phyloP scores from a whole-genome alignment of 495 filamentous ascomycete species.

The Lichina pygmaea region DNA sequence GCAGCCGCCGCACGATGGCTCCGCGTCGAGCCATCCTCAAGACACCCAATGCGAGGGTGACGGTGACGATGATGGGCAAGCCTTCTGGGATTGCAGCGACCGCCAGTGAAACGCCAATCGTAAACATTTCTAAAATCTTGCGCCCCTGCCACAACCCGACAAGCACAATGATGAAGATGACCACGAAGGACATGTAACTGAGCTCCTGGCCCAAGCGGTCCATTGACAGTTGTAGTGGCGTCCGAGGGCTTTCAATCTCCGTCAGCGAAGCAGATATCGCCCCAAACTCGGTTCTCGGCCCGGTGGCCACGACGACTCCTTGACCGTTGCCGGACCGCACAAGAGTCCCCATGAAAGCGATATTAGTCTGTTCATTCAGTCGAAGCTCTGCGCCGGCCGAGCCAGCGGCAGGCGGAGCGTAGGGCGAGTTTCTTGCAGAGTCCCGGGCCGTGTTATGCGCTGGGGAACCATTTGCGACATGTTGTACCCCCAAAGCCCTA shows the following conservation, averaged over 20 bases:
- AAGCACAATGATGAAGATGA: constrained; percentile 78
- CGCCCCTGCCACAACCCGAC: constrained; percentile 75
- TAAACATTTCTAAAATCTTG: constrained; percentile 81
- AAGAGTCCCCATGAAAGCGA: constrained; percentile 95
- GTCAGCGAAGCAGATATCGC: constrained; percentile 77
- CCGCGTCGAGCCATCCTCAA: constrained; percentile 82
- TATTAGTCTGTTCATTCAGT: constrained; percentile 45
- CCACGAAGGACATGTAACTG: constrained; percentile 82
- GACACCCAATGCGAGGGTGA: constrained; percentile 81
- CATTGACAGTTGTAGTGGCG: constrained; percentile 89
- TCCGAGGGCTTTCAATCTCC: constrained; percentile 82
- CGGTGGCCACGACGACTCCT: constrained; percentile 84
- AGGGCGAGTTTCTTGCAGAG: constrained; percentile 15
- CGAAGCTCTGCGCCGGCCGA: constrained; percentile 36
- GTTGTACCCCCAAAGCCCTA: constrained; percentile 19
- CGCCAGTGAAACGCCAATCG: constrained; percentile 86
- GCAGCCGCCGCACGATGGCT: constrained; percentile 82
- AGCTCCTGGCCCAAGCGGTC: constrained; percentile 81
- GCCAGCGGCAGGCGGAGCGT: constrained; percentile 30
- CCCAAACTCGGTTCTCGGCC: constrained; percentile 84
- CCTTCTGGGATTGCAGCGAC: constrained; percentile 96
- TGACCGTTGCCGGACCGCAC: constrained; percentile 92
- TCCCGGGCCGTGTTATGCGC: not conserved
- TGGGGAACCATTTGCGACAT: constrained; percentile 5
- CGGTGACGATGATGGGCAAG: constrained; percentile 90